Evolutionary conservation across 2,329 filamentous ascomycete genomes (phyloP), one percentile per base, ranked within the genome.

Genomic region (Alternaria brassicae): DNA sequence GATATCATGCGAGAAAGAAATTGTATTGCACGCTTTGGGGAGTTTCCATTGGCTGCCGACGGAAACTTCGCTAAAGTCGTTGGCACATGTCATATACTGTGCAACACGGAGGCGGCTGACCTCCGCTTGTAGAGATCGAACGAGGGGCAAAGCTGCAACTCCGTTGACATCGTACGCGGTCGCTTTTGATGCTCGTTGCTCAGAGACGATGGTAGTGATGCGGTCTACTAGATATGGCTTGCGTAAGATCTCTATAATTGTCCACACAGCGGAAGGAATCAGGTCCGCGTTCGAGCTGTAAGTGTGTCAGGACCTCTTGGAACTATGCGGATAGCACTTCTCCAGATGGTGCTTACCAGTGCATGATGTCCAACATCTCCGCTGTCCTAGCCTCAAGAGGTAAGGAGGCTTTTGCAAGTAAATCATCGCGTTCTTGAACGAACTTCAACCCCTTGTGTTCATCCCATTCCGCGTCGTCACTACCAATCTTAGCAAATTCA

Each of bases 51-150:
- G 57, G 5, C 65, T 63, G 37, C 69, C 71, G 6, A 77, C 40
- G 17, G 63, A 49, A 32, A 68, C 62, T n/a, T 64, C 54, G 25
- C 53, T 28, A 3, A 27, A 49, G 21, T 61, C 23, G 25, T 51
- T 62, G 4, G 50, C 67, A 19, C 61, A 68, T 0, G 63, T 45
- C 8, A 53, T 54, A 25, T 61, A 56, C 2, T 53, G 60, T 28
- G 68, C 62, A 17, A 60, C 58, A 1, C 71, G 68, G 4, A 76
- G 44, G 4, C 74, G 69, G 9, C 52, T 51, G 7, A 70, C 60
- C 48, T 77, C 74, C 13, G 63, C 61, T 8, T 67, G 62, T 15
- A 75, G 21, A 1, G 74, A 76, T 30, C 70, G 61, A 2, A 75
- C 17, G 10, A 75, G 53, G 3, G 72, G 70, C 7, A 61, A 30